Percentiles rank a stretch among this genome's conserved stretches.
Conservation (phyloP, 495 filamentous ascomycete species). For the Neurospora sp. region DNA sequence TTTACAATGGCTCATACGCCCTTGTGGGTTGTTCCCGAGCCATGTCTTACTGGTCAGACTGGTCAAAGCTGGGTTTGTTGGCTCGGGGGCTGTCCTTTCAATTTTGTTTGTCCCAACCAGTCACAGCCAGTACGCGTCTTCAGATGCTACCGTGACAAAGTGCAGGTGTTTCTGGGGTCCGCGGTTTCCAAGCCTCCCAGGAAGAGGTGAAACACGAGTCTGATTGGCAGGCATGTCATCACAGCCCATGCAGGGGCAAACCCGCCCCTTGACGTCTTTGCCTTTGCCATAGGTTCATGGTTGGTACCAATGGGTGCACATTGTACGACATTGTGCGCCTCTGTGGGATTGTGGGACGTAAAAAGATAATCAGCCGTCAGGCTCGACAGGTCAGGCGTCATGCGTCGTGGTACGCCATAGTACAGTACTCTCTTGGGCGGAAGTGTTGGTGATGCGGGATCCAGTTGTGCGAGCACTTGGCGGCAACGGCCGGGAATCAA, state of each 20-base stretch:
- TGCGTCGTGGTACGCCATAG: not conserved
- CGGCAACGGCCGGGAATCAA: not conserved
- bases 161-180: not conserved
- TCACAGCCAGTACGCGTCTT: not conserved
- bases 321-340: not conserved
- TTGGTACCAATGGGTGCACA: not conserved
- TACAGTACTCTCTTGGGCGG: not conserved
- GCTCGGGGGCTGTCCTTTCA: not conserved
- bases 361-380: not conserved
- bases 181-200: not conserved
- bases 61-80: not conserved
- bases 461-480: not conserved
- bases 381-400: not conserved
- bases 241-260: not conserved
- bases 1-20: not conserved
- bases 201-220: not conserved
- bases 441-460: not conserved
- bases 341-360: not conserved
- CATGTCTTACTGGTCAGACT: not conserved
- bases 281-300: not conserved
- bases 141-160: not conserved
- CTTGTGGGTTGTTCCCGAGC: not conserved
- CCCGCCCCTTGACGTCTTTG: not conserved
- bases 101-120: not conserved
- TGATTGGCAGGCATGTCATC: not conserved